Conservation (phyloP, 1,139 yeast genomes). For the Pichia sp. region DNA sequence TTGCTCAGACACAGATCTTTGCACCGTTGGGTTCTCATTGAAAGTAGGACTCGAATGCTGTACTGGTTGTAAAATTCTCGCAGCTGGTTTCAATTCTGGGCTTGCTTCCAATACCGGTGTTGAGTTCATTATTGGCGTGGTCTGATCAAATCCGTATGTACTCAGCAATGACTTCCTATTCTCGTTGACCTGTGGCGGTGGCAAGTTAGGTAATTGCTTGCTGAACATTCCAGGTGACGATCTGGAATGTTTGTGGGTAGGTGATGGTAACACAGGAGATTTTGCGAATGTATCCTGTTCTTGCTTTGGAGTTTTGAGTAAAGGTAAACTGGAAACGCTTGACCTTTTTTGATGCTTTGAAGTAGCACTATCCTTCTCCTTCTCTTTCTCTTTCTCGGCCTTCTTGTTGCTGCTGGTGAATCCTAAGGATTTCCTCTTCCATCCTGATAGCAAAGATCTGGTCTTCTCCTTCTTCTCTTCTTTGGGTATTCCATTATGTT, state of each 20-base stretch:
- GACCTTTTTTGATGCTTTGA: slow-evolving; percentile 1
- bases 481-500: no score
- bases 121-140: slow-evolving; percentile 11
- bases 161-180: slow-evolving; percentile 9
- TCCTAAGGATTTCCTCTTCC: slow-evolving; percentile 26
- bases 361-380: not conserved
- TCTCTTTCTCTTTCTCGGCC: not conserved
- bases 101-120: slow-evolving; percentile 13
- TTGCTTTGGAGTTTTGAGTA: not conserved
- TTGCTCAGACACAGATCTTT: slow-evolving; percentile 8
- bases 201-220: slow-evolving; percentile 8
- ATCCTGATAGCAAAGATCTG: slow-evolving; percentile 22
- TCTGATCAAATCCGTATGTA: slow-evolving; percentile 21
- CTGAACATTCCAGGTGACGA: slow-evolving; percentile 8
- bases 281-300: not conserved
- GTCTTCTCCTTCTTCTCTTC: slow-evolving; percentile 22
- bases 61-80: not conserved
- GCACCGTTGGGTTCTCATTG: slow-evolving; percentile 5
- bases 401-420: slow-evolving; percentile 1
- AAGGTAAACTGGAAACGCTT: slow-evolving; percentile 9
- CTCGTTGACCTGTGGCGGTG: slow-evolving; percentile 6
- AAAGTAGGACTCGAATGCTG: slow-evolving; percentile 3
- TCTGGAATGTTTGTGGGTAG: slow-evolving; percentile 9
- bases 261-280: slow-evolving; percentile 6
- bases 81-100: slow-evolving; percentile 11